These are phyloP conservation scores for Alternaria arbusti DNA, from an alignment of 2,329 filamentous ascomycete species.

Conservation along the genomic window DNA sequence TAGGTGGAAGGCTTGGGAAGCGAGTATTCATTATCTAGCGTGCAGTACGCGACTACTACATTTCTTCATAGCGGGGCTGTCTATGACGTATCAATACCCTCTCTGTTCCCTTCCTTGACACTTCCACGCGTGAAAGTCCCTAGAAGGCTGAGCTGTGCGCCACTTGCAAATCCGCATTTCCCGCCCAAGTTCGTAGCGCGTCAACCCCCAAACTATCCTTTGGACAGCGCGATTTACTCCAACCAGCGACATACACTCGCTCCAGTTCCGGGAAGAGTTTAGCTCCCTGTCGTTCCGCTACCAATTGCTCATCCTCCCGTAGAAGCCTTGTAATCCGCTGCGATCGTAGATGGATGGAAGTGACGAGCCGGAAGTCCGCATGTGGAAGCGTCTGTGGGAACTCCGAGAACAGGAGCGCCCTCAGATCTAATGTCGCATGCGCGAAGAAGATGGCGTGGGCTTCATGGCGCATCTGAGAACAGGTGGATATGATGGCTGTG, in stretches of 20 bases:
- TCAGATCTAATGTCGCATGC: neutral
- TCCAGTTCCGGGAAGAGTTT: neutral
- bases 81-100: neutral
- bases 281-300: neutral
- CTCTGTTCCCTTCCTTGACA: no score
- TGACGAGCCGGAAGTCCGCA: neutral
- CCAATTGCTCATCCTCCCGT: neutral
- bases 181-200: neutral
- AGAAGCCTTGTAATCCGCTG: neutral
- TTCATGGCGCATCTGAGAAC: neutral
- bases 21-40: no score
- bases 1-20: no score
- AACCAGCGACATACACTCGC: neutral
- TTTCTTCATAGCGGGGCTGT: no score
- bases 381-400: neutral
- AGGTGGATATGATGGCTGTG: neutral
- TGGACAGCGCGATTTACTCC: neutral
- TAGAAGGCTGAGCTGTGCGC: neutral
- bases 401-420: neutral
- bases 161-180: neutral
- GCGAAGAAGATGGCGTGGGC: neutral
- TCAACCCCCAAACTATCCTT: neutral
- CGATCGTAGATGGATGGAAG: neutral
- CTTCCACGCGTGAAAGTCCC: no score
- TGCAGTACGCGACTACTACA: no score